Conservation (phyloP, 768 basidiomycete species). For the Coprinellus aureogranulatus region DNA sequence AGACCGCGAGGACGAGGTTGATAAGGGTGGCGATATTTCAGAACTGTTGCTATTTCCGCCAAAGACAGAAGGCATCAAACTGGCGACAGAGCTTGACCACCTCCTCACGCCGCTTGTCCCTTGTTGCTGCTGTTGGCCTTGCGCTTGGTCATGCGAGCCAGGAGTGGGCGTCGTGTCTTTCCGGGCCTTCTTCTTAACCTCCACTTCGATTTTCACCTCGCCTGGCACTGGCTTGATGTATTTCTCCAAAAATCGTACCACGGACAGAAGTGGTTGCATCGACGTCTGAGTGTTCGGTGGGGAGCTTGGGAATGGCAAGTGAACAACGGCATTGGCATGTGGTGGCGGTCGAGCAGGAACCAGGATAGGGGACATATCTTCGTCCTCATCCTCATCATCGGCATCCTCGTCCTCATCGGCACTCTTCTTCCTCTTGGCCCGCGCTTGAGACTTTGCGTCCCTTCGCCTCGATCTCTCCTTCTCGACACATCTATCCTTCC, state of each 20-base stretch:
- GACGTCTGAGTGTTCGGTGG: constrained; percentile 53
- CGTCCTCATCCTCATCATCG: constrained; percentile 15
- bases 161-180: constrained; percentile 1
- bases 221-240: constrained; percentile 48
- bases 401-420: constrained; percentile 23
- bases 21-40: constrained; percentile 1
- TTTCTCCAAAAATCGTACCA: constrained; percentile 67
- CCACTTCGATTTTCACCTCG: constrained; percentile 7
- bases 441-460: not conserved
- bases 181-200: constrained; percentile 11
- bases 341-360: constrained; percentile 60
- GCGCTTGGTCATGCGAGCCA: not conserved
- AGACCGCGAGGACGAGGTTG: constrained; percentile 7
- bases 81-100: constrained; percentile 9
- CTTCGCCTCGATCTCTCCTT: constrained; percentile 21
- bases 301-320: constrained; percentile 72
- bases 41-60: not conserved
- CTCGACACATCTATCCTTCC: constrained; percentile 48
- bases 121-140: not conserved
- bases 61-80: constrained; percentile 8
- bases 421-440: constrained; percentile 24
- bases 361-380: constrained; percentile 1
- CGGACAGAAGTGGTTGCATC: constrained; percentile 57
- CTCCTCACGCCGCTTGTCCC: constrained; percentile 5
- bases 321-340: constrained; percentile 67